Percentiles rank a stretch among this genome's conserved stretches.
Evolutionary conservation across 1,284 basidiomycete species (phyloP).

Genomic region (Trichosporon sp.): DNA sequence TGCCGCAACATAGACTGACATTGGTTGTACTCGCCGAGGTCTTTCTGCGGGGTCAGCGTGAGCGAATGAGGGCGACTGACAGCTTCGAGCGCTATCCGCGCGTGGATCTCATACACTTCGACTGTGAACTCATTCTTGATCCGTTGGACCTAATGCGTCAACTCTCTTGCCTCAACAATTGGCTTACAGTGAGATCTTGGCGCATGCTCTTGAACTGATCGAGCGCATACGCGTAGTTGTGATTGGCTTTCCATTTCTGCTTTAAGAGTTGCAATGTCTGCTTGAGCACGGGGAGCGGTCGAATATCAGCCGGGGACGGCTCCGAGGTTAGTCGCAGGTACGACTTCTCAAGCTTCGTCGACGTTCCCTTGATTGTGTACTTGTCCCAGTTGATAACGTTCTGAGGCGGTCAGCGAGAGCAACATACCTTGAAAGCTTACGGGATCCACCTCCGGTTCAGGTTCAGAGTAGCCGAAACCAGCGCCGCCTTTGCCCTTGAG

Average conservation of each 20-base stretch:
- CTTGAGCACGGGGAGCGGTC: conserved; percentile 77
- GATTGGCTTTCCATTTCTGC: conserved; percentile 76
- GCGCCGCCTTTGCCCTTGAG: conserved; percentile 28
- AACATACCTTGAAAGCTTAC: conserved; percentile 33
- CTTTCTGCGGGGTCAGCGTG: conserved; percentile 56
- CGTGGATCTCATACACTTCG: conserved; percentile 96
- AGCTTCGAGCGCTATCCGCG: conserved; percentile 89
- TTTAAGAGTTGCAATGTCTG: conserved; percentile 83
- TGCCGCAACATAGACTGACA: conserved; percentile 87
- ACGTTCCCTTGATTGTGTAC: conserved; percentile 89
- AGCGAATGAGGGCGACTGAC: conserved; percentile 52
- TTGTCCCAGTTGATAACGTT: conserved; percentile 97
- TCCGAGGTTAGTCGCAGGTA: conserved; percentile 95
- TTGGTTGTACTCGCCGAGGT: conserved; percentile 98
- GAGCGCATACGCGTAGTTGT: conserved; percentile 82
- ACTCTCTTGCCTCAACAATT: conserved; percentile 4
- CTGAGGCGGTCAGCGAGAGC: conserved; percentile 49
- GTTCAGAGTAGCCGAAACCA: conserved; percentile 33
- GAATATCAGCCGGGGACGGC: conserved; percentile 88
- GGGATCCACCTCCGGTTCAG: conserved; percentile 48
- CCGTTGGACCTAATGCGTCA: conserved; percentile 76
- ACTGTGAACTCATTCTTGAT: conserved; percentile 99
- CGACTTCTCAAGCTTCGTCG: conserved; percentile 83
- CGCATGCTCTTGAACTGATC: conserved; percentile 97
- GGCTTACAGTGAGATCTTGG: conserved; percentile 89